Percentiles rank a stretch among this genome's conserved stretches.
phyloP scores from a whole-genome alignment of 1,284 basidiomycete genomes.

The Pisolithus thermaeus region DNA sequence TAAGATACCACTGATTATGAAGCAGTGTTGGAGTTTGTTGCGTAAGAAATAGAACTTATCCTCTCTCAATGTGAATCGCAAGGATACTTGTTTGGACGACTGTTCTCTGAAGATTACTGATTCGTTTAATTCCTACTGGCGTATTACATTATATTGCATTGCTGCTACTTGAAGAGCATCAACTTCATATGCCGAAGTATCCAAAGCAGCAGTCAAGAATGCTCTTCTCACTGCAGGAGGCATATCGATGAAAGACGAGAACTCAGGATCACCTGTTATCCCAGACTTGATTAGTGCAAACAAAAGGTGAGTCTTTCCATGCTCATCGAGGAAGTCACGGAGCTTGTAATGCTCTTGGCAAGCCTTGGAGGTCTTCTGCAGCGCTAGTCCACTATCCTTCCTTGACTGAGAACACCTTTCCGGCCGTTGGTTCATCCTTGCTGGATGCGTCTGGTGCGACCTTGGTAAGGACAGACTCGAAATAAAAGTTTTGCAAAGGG shows the following conservation, averaged over 20 bases:
- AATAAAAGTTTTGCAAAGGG: too few relatives aligned
- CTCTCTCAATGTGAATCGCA: neutral
- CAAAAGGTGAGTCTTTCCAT: neutral
- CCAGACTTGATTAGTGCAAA: neutral
- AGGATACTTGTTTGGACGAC: too few relatives aligned
- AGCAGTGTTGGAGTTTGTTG: neutral
- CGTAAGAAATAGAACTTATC: neutral
- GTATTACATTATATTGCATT: neutral
- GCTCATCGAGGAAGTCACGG: neutral
- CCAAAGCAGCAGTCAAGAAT: neutral
- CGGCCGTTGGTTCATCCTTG: too few relatives aligned
- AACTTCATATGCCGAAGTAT: neutral
- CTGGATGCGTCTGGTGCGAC: too few relatives aligned
- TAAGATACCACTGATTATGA: neutral
- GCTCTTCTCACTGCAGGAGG: neutral
- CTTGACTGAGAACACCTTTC: too few relatives aligned
- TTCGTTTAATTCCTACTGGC: too few relatives aligned
- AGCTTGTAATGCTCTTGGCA: neutral
- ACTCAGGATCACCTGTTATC: neutral
- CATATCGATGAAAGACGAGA: neutral
- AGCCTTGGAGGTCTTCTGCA: neutral
- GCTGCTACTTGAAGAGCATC: neutral
- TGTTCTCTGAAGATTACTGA: too few relatives aligned
- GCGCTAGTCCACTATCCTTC: neutral
- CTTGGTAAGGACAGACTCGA: too few relatives aligned